Conservation (phyloP, 1,139 yeast genomes). For the Lipomyces yarrowii region DNA sequence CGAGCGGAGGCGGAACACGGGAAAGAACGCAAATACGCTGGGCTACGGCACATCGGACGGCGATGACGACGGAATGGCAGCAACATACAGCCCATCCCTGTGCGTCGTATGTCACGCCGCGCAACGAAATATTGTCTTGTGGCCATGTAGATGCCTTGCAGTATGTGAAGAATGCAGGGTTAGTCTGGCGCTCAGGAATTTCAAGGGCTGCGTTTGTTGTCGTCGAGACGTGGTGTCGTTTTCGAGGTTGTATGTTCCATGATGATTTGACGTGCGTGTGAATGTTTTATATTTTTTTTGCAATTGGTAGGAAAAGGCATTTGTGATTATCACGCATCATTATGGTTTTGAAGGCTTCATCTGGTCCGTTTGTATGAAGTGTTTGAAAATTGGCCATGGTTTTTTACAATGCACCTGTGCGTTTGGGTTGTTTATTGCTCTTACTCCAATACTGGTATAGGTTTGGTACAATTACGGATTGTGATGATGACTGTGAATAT, state of each 20-base stretch:
- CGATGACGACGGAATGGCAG: slow-evolving; percentile 6
- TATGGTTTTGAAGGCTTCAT: background rate
- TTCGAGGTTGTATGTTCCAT: slow-evolving; percentile 47
- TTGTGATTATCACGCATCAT: background rate
- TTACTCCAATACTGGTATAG: background rate
- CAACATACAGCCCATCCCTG: slow-evolving; percentile 26
- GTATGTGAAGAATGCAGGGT: slow-evolving; percentile 82
- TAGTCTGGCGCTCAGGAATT: slow-evolving; percentile 72
- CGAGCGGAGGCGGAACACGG: slow-evolving; percentile 13
- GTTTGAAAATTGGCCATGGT: background rate
- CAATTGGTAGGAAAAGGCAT: background rate
- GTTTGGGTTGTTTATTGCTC: background rate
- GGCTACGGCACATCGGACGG: slow-evolving; percentile 12
- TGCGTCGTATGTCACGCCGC: slow-evolving; percentile 85
- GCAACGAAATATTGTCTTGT: slow-evolving; percentile 73
- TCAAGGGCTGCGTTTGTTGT: slow-evolving; percentile 84
- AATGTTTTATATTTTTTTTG: background rate
- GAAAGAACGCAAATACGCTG: background rate
- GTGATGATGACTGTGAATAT: background rate
- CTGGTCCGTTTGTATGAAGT: background rate
- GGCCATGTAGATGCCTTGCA: slow-evolving; percentile 94
- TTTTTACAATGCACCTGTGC: background rate
- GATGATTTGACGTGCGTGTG: background rate
- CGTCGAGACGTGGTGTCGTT: slow-evolving; percentile 63
- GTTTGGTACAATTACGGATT: background rate